Percentiles rank a stretch among this genome's conserved stretches.
Conservation (phyloP, 768 basidiomycete genomes). For the Agrocybe chaxingu region DNA sequence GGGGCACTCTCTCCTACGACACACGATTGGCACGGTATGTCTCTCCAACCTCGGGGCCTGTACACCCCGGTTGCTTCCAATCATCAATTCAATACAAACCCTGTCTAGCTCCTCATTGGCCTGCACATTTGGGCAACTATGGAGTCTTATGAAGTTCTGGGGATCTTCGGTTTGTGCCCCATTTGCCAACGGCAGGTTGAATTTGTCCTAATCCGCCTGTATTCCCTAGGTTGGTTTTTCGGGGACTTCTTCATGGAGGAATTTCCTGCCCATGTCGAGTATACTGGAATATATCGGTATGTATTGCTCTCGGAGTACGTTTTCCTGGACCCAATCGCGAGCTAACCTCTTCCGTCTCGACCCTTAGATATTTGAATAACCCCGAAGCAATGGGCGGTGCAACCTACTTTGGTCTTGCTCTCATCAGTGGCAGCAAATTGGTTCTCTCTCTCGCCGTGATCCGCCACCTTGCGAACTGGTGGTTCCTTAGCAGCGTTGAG, state of each 20-base stretch:
- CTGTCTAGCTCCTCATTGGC: slow-evolving; percentile 67
- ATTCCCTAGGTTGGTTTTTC: slow-evolving; percentile 86
- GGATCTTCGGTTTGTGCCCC: slow-evolving; percentile 73
- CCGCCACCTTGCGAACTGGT: slow-evolving; percentile 87
- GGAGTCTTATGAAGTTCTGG: slow-evolving; percentile 90
- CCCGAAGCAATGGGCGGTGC: slow-evolving; percentile 96
- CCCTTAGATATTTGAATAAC: slow-evolving; percentile 79
- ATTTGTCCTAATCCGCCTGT: not conserved
- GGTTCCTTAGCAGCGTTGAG: slow-evolving; percentile 92
- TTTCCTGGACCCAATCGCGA: not conserved
- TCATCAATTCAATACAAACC: slow-evolving; percentile 5
- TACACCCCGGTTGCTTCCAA: not conserved
- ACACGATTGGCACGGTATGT: slow-evolving; percentile 84
- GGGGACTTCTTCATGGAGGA: slow-evolving; percentile 97
- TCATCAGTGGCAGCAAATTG: slow-evolving; percentile 92
- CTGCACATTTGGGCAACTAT: slow-evolving; percentile 90
- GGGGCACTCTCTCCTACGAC: slow-evolving; percentile 81
- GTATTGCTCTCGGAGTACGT: not conserved
- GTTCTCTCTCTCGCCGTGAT: slow-evolving; percentile 82
- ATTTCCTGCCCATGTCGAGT: slow-evolving; percentile 85
- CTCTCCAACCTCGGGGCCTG: not conserved
- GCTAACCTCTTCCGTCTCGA: not conserved
- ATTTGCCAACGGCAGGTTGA: not conserved
- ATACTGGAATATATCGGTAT: slow-evolving; percentile 95
- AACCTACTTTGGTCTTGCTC: slow-evolving; percentile 88